Conservation (phyloP, 2,329 filamentous ascomycete species). For the Fusarium begoniae region DNA sequence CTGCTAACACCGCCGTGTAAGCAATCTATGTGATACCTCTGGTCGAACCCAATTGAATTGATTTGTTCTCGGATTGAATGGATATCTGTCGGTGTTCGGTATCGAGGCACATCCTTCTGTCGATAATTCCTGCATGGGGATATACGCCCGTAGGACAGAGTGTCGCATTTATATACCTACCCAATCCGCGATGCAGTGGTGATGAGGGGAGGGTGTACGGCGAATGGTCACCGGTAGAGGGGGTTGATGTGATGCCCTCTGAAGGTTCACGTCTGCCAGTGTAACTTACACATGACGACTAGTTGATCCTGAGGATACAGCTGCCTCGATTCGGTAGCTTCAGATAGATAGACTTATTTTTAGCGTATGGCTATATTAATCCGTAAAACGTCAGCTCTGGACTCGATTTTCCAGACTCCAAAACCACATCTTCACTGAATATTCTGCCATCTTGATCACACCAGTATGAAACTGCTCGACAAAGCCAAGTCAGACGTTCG, state of each 20-base stretch:
- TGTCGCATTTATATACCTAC: neutral
- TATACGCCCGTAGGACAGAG: neutral
- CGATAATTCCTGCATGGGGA: conserved; percentile 18
- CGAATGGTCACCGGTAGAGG: conserved; percentile 7
- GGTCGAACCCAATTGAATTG: neutral
- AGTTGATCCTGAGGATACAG: neutral
- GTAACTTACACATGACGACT: neutral
- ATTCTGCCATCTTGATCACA: neutral
- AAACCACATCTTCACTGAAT: neutral
- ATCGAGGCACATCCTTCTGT: neutral
- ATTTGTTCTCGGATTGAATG: conserved; percentile 1
- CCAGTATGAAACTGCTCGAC: conserved; percentile 37
- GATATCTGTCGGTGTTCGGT: conserved; percentile 29
- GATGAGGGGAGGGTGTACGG: conserved; percentile 13
- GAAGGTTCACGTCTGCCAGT: neutral
- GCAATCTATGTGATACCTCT: neutral
- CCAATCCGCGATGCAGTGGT: conserved; percentile 19
- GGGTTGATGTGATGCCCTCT: neutral
- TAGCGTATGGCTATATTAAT: conserved; percentile 19
- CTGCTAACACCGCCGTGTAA: neutral
- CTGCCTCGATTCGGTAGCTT: neutral
- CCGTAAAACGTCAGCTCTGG: neutral
- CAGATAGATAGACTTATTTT: neutral
- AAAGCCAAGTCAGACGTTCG: conserved; percentile 28
- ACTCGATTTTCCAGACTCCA: neutral